Conservation (phyloP, 352 stramenopile species). For the Globisporangium barbulae region DNA sequence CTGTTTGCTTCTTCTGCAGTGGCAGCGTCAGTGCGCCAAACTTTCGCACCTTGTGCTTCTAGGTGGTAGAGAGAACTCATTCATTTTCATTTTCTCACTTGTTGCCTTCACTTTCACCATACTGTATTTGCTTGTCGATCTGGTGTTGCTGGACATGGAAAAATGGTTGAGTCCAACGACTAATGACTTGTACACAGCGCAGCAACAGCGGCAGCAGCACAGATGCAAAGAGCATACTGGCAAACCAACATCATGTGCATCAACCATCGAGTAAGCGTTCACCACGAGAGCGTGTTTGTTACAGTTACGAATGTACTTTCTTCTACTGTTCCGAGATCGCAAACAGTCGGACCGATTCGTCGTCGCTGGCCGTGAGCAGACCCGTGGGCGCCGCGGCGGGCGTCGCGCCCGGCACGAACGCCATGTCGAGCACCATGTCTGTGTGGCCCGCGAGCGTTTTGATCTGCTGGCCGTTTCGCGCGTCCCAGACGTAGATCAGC, state of each 20-base stretch:
- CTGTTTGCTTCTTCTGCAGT: background rate
- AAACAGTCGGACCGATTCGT: constrained; percentile 82
- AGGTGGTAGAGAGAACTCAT: constrained; percentile 22
- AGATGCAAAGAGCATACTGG: background rate
- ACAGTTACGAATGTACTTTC: background rate
- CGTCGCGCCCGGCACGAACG: constrained; percentile 48
- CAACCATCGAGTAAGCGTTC: background rate
- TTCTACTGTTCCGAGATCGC: constrained; percentile 22
- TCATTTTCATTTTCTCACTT: constrained; percentile 11
- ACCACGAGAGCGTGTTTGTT: background rate
- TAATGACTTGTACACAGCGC: background rate
- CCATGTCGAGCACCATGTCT: constrained; percentile 92
- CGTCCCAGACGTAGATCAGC: constrained; percentile 90
- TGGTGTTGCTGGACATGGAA: background rate
- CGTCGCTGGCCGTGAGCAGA: constrained; percentile 79
- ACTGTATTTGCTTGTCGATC: background rate
- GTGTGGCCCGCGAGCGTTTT: constrained; percentile 81
- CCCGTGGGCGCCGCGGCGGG: constrained; percentile 36
- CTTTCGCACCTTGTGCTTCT: constrained; percentile 4
- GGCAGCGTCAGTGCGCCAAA: background rate
- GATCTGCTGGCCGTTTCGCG: constrained; percentile 76
- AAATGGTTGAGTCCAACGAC: background rate
- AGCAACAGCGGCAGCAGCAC: background rate
- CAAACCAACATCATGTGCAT: background rate
- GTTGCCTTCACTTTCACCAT: background rate